Conservation (phyloP, 257 asterid genomes). For the Verbena officinalis region DNA sequence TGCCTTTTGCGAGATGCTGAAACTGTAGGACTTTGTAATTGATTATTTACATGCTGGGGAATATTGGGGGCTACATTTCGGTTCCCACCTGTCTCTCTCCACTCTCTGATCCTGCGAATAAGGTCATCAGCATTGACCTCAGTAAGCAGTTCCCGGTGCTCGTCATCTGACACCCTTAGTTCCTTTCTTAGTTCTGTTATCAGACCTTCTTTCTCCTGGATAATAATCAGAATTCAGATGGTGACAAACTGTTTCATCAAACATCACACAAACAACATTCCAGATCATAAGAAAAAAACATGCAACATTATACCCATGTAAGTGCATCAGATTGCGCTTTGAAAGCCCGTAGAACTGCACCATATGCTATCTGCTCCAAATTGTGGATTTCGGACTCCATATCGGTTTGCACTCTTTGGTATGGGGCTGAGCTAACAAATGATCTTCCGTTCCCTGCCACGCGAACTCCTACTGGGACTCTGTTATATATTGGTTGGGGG, state of each 20-base stretch:
- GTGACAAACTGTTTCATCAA: constrained; percentile 4
- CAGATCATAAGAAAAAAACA: constrained; percentile 19
- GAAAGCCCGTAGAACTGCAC: constrained; percentile 92
- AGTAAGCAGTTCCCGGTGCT: constrained; percentile 83
- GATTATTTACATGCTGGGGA: constrained; percentile 62
- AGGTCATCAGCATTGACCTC: constrained; percentile 88
- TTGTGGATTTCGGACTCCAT: constrained; percentile 90
- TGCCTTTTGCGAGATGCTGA: constrained; percentile 82
- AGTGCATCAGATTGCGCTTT: constrained; percentile 99
- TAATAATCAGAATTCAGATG: constrained; percentile 23
- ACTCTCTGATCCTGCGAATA: constrained; percentile 88
- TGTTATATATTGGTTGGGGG: constrained; percentile 48
- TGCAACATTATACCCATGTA: constrained; percentile 73
- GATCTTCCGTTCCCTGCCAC: constrained; percentile 56
- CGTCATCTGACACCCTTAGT: constrained; percentile 95
- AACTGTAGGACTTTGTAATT: constrained; percentile 68
- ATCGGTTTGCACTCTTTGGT: constrained; percentile 60
- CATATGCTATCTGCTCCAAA: constrained; percentile 95
- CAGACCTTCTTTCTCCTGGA: constrained; percentile 93
- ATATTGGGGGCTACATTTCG: constrained; percentile 40
- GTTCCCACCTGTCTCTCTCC: constrained; percentile 89
- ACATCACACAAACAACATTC: constrained; percentile 12
- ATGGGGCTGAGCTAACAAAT: constrained; percentile 46
- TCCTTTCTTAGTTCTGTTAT: constrained; percentile 96
- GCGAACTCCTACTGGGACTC: constrained; percentile 48